Evolutionary conservation across 257 asterid genomes (phyloP), one percentile per base, ranked within the genome.

Genomic region (Rehmannia glutinosa): DNA sequence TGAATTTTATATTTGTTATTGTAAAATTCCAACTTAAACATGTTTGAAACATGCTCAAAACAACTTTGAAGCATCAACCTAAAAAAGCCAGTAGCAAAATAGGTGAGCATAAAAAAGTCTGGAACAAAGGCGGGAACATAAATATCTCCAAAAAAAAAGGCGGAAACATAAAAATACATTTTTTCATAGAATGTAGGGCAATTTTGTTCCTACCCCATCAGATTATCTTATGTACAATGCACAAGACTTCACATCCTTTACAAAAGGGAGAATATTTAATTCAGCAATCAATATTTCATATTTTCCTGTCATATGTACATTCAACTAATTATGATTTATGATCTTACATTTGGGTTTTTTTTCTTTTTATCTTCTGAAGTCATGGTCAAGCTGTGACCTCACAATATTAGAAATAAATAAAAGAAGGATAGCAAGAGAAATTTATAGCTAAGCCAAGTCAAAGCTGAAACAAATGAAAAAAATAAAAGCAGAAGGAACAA

Each of bases 241-340:
- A 27, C 12, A 12, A 30, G 39, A 12, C n/a, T 17, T 57, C 42
- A 56, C 45, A 32, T 57, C 30, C 5, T 41, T 27, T 35, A 62
- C 52, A 23, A 51, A 41, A 17, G 15, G 45, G 27, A 16, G 7
- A 53, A 59, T 6, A 13, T 39, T n/a, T 38, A 47, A 42, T 46
- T 39, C 60, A 77, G 50, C 30, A 62, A 61, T 10, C 68, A 41
- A 43, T 53, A 27, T 9, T 52, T 66, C 47, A 41, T 21, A 66
- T 35, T 67, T 58, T 39, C 72, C 35, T 60, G 55, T 63, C 36
- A 62, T 59, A 70, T 70, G 42, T 73, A 75, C 81, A 73, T 45
- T 62, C 60, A 73, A 69, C 64, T 58, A 50, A 77, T 17, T 69
- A 70, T 66, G 50, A 23, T 46, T 69, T 28, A 59, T 43, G 30